phyloP scores from a whole-genome alignment of 2,329 filamentous ascomycete genomes.

The Albophoma yamanashiensis region DNA sequence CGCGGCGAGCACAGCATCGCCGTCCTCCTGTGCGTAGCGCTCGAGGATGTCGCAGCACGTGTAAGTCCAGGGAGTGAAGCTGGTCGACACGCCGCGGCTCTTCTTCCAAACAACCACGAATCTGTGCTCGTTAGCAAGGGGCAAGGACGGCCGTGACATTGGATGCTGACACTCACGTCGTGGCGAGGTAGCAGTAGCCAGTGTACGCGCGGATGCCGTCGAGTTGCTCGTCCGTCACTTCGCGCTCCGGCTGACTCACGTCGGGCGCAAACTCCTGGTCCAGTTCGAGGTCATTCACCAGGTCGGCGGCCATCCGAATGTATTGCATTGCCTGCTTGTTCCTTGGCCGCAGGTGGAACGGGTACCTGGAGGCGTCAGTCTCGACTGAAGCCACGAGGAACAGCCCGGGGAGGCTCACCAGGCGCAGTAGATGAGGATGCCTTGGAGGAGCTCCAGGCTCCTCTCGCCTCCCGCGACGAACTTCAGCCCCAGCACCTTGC shows the following conservation, averaged over 20 bases:
- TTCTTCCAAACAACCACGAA: conserved; percentile 27
- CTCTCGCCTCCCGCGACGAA: conserved; percentile 47
- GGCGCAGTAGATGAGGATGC: conserved; percentile 44
- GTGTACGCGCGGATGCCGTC: conserved; percentile 35
- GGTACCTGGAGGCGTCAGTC: conserved; percentile 31
- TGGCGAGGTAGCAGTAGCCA: conserved; percentile 30
- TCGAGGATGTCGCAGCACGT: conserved; percentile 34
- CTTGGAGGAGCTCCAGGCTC: conserved; percentile 44
- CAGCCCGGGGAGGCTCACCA: conserved; percentile 30
- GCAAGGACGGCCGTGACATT: neutral
- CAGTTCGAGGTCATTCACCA: conserved; percentile 38
- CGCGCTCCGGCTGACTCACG: neutral
- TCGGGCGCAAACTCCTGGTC: conserved; percentile 23
- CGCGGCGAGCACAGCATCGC: conserved; percentile 32
- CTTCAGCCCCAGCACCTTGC: conserved; percentile 44
- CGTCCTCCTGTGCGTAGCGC: conserved; percentile 19
- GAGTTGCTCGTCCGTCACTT: conserved; percentile 18
- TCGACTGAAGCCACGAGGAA: neutral
- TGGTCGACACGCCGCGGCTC: conserved; percentile 14
- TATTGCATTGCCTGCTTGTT: conserved; percentile 40
- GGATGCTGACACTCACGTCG: conserved; percentile 21
- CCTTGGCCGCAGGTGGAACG: conserved; percentile 41
- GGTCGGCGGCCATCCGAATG: conserved; percentile 39
- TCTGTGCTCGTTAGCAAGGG: conserved; percentile 16
- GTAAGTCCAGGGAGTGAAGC: conserved; percentile 31